Conservation (phyloP, 192 early-diverging fungal genomes). For the Physocladia obscura region DNA sequence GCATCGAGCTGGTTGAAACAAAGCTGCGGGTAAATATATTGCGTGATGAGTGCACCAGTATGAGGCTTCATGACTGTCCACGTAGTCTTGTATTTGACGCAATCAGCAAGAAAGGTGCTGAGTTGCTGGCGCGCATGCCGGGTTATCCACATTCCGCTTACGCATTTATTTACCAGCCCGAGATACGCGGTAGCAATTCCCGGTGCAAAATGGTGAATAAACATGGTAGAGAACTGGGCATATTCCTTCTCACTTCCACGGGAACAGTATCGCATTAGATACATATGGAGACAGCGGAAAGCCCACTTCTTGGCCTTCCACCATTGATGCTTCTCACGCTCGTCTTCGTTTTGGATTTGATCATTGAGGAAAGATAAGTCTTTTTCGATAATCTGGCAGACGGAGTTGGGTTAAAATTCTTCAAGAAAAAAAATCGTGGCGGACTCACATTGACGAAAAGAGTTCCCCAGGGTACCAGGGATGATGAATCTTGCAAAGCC, state of each 20-base stretch:
- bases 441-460: conserved; percentile 72
- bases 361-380: conserved; percentile 29
- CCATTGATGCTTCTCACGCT: conserved; percentile 78
- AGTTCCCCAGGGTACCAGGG: conserved; percentile 86
- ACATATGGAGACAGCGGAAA: conserved; percentile 76
- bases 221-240: conserved; percentile 72
- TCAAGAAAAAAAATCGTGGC: no score
- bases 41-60: conserved; percentile 72
- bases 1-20: conserved; percentile 85
- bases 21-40: conserved; percentile 90
- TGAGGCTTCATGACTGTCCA: conserved; percentile 92
- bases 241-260: conserved; percentile 37
- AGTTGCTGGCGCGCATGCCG: conserved; percentile 68
- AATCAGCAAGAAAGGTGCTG: conserved; percentile 75
- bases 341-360: conserved; percentile 56
- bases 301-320: conserved; percentile 98
- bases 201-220: conserved; percentile 87
- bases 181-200: conserved; percentile 85
- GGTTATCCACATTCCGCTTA: conserved; percentile 72
- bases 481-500: conserved; percentile 62
- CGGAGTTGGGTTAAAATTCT: background rate
- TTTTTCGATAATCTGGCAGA: conserved; percentile 20
- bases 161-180: conserved; percentile 74
- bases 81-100: conserved; percentile 83
- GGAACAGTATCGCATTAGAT: conserved; percentile 57